Conservation (phyloP, 441 rosid genomes). For the Raphanus hybrid region DNA sequence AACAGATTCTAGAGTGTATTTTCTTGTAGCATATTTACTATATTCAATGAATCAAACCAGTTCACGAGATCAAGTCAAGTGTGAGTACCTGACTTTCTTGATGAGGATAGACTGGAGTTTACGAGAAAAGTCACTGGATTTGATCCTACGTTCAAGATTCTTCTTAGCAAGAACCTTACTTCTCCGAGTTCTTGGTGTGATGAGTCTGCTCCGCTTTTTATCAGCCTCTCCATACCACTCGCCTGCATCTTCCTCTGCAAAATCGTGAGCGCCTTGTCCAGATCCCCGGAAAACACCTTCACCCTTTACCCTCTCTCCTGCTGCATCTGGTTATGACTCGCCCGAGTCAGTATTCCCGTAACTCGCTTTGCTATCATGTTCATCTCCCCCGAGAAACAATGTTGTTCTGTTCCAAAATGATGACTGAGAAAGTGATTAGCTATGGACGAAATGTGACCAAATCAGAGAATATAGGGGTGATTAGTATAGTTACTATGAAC, state of each 20-base stretch:
- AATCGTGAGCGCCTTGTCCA: constrained; percentile 63
- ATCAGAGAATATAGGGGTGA: no score
- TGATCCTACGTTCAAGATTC: constrained; percentile 63
- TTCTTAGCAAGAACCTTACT: constrained; percentile 78
- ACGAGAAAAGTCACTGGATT: constrained; percentile 68
- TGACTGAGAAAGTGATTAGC: no score
- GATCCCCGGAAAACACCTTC: constrained; percentile 61
- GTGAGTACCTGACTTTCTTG: constrained; percentile 53
- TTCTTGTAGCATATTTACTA: no score
- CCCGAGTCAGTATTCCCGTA: constrained; percentile 33
- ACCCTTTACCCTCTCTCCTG: constrained; percentile 81
- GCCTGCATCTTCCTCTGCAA: constrained; percentile 81
- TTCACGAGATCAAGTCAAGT: no score
- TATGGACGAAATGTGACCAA: neutral
- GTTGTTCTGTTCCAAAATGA: no score
- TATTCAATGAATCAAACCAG: no score
- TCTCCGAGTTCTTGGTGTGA: constrained; percentile 90
- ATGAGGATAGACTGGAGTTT: constrained; percentile 78
- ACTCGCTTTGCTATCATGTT: constrained; percentile 50
- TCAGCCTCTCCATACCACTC: constrained; percentile 85
- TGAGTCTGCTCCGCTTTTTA: constrained; percentile 60
- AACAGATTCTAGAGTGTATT: no score
- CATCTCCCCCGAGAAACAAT: constrained; percentile 42
- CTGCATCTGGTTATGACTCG: constrained; percentile 48
- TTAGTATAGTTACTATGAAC: no score